A percentile compares a stretch with the other conserved stretches of the same genome.
phyloP scores from a whole-genome alignment of 257 asterid genomes.

The Ballota nigra region DNA sequence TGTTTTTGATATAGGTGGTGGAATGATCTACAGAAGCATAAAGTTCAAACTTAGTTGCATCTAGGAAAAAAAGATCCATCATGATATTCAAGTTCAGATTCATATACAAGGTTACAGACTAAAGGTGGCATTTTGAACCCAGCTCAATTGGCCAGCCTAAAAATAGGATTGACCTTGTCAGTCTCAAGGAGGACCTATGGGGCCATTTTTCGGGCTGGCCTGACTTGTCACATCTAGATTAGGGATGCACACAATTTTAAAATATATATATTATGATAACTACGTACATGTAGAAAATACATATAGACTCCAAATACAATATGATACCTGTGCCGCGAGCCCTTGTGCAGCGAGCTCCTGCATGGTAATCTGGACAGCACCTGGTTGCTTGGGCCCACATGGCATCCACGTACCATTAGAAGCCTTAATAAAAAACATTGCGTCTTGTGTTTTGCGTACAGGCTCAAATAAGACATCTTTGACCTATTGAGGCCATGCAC shows the following conservation, averaged over 20 bases:
- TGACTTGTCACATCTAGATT: neutral
- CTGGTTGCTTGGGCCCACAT: slow-evolving; percentile 88
- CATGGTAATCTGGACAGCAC: slow-evolving; percentile 83
- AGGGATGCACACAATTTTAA: neutral
- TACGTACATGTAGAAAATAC: neutral
- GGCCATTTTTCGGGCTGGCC: neutral
- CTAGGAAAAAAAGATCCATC: neutral
- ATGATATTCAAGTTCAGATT: neutral
- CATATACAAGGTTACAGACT: neutral
- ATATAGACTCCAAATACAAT: neutral
- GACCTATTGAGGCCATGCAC: slow-evolving; percentile 49
- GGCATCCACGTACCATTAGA: slow-evolving; percentile 73
- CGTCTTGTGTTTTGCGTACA: slow-evolving; percentile 96
- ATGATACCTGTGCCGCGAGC: slow-evolving; percentile 72
- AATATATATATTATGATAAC: neutral
- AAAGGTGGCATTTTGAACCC: neutral
- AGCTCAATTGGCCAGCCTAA: neutral
- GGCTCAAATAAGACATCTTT: slow-evolving; percentile 97
- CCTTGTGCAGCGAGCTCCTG: slow-evolving; percentile 85
- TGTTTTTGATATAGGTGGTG: slow-evolving; percentile 83
- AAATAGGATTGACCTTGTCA: neutral
- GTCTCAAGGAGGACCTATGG: neutral
- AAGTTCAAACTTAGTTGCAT: neutral
- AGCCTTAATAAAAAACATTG: slow-evolving; percentile 66
- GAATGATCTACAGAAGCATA: slow-evolving; percentile 58